Base-by-base conservation (phyloP, 2,329 filamentous ascomycete species). In the Aspergillus flavus region DNA sequence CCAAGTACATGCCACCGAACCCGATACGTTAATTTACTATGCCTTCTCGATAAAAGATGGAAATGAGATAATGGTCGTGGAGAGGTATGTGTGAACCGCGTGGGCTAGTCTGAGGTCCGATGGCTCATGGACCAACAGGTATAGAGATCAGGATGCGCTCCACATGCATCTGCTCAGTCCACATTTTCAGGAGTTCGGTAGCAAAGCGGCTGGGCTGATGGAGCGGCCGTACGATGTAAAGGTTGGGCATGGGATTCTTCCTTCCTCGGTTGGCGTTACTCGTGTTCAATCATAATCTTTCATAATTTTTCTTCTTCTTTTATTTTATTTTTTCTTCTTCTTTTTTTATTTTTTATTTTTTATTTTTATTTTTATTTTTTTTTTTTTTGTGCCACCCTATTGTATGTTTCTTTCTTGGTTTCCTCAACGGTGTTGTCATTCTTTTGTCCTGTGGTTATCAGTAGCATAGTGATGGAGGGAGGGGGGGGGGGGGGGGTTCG, bases 21-120 rank as follows among this genome's bases (percentile, higher is more conserved):
- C 75, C 9, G 69, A 69, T 23, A 73, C 72, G 10, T 61, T 77
- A 14, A 56, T 72, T 34, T 77, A 76, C 64, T 76, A 75, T 45
- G 69, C 71, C 16, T 68, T 74, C 14, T 58, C 63, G 10, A 66
- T 71, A 16, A 64, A 69, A 30, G 71, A 70, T 16, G 72, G 71
- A 43, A 70, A 73, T 16, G 74, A 76, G 55, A 70, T 78, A 53
- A 68, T 76, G 30, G 68, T 74, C 16, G 69, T 77, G n/a, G 75
- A 77, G 52, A 72, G 72, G 75, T 76, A 61, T 61, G 59, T 60
- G 1, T 32, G 28, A 12, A 32, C 19, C 30, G 7, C 26, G 43
- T 52, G 52, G 28, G 39, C 10, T 53, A 32, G 55, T 39, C n/a
- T 43, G 36, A 57, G 19, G 7, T 28, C n/a, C 19, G 45, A 52